Evolutionary conservation across 2,329 filamentous ascomycete genomes (phyloP).

Genomic region (Fusarium odoratissimum): DNA sequence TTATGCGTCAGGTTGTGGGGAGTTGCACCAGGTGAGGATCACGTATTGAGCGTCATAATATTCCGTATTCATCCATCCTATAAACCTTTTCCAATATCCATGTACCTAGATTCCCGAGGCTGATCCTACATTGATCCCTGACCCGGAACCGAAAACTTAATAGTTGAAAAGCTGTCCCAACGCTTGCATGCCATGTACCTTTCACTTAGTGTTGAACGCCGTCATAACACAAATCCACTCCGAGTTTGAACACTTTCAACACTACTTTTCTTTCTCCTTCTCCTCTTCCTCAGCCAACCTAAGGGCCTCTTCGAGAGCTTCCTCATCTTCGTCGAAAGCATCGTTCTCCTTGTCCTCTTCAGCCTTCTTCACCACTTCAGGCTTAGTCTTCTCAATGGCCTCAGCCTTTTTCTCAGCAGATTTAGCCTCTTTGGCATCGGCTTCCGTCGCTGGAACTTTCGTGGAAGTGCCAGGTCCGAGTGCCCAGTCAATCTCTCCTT

Average conservation of each 20-base stretch:
- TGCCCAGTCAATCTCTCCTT: slow-evolving; percentile 88
- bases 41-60: background rate
- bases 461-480: slow-evolving; percentile 55
- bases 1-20: background rate
- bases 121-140: slow-evolving; percentile 23
- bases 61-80: slow-evolving; percentile 8
- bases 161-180: slow-evolving; percentile 15
- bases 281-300: slow-evolving; percentile 47
- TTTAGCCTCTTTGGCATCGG: slow-evolving; percentile 39
- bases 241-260: background rate
- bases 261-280: slow-evolving; percentile 33
- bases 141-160: slow-evolving; percentile 5
- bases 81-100: slow-evolving; percentile 10
- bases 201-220: slow-evolving; percentile 32
- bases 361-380: slow-evolving; percentile 22
- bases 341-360: slow-evolving; percentile 45
- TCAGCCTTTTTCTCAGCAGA: slow-evolving; percentile 44
- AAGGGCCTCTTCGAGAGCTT: slow-evolving; percentile 52
- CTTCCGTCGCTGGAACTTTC: slow-evolving; percentile 43
- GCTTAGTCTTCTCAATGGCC: slow-evolving; percentile 38
- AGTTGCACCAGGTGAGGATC: slow-evolving; percentile 1
- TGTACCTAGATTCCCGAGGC: slow-evolving; percentile 32
- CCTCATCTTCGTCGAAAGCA: slow-evolving; percentile 50
- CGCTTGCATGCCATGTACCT: slow-evolving; percentile 6
- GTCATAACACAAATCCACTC: slow-evolving; percentile 24